Percentiles rank a stretch among this genome's conserved stretches.
Evolutionary conservation across 768 basidiomycete genomes (phyloP).

Genomic region (Mycena crocata): DNA sequence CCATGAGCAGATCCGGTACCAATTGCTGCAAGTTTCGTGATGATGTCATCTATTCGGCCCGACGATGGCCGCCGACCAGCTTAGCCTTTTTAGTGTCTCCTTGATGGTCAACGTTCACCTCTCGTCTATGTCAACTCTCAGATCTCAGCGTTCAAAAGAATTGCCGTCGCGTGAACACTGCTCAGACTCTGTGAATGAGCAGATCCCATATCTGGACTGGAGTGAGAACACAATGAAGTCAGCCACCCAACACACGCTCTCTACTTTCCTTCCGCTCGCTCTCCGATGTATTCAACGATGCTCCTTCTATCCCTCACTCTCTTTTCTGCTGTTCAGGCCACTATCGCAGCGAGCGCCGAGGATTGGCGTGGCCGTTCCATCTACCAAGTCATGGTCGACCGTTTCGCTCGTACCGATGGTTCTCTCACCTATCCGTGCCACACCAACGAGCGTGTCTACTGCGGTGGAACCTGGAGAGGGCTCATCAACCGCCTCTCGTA

Average conservation of each 20-base stretch:
- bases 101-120: too few relatives aligned
- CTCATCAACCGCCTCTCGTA: constrained; percentile 70
- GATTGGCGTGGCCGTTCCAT: constrained; percentile 66
- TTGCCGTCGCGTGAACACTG: too few relatives aligned
- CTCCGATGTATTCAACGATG: constrained; percentile 17
- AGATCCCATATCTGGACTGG: too few relatives aligned
- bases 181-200: too few relatives aligned
- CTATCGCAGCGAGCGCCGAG: constrained; percentile 57
- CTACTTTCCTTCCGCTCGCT: neutral
- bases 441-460: constrained; percentile 60
- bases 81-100: too few relatives aligned
- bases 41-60: too few relatives aligned
- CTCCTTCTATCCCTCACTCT: constrained; percentile 33
- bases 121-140: too few relatives aligned
- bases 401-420: constrained; percentile 61
- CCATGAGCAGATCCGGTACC: too few relatives aligned
- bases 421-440: constrained; percentile 57
- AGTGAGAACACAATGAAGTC: too few relatives aligned
- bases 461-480: constrained; percentile 69
- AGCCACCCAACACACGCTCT: neutral
- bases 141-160: too few relatives aligned
- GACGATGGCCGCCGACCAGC: too few relatives aligned
- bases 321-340: constrained; percentile 27
- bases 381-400: constrained; percentile 68
- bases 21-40: too few relatives aligned